phyloP scores from a whole-genome alignment of 2,329 filamentous ascomycete genomes.

The Fusarium devonianum region DNA sequence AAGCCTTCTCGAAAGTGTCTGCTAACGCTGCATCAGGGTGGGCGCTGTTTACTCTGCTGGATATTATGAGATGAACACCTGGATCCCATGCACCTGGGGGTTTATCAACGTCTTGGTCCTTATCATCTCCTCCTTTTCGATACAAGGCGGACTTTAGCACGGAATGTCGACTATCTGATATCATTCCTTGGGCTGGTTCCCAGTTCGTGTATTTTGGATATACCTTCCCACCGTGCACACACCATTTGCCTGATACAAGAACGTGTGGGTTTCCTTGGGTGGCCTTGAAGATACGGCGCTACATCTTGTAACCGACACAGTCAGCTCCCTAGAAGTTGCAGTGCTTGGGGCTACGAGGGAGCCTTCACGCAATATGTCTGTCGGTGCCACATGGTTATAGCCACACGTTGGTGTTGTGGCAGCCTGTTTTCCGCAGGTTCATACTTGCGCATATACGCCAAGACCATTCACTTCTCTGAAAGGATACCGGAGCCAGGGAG shows the following conservation, averaged over 20 bases:
- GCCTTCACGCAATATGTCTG: too few relatives aligned
- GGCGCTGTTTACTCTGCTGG: slow-evolving; percentile 83
- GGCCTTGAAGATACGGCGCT: too few relatives aligned
- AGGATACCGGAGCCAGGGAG: too few relatives aligned
- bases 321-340: too few relatives aligned
- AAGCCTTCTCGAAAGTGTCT: neutral
- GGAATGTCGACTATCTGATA: neutral
- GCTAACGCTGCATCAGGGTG: slow-evolving; percentile 58
- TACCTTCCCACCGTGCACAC: neutral
- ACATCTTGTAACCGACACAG: too few relatives aligned
- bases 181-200: neutral
- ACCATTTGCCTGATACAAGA: neutral
- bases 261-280: neutral
- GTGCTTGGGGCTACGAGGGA: neutral
- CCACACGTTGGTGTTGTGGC: too few relatives aligned
- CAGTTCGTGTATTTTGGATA: neutral
- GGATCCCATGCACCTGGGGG: slow-evolving; percentile 91
- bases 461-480: too few relatives aligned
- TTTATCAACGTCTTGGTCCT: slow-evolving; percentile 83
- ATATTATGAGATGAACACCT: slow-evolving; percentile 90
- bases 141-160: slow-evolving; percentile 80
- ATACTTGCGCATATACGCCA: too few relatives aligned
- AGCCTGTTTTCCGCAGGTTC: too few relatives aligned
- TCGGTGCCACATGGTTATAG: too few relatives aligned
- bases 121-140: slow-evolving; percentile 89